phyloP scores from a whole-genome alignment of 1,139 yeast species.

The Taiozyma sp. region DNA sequence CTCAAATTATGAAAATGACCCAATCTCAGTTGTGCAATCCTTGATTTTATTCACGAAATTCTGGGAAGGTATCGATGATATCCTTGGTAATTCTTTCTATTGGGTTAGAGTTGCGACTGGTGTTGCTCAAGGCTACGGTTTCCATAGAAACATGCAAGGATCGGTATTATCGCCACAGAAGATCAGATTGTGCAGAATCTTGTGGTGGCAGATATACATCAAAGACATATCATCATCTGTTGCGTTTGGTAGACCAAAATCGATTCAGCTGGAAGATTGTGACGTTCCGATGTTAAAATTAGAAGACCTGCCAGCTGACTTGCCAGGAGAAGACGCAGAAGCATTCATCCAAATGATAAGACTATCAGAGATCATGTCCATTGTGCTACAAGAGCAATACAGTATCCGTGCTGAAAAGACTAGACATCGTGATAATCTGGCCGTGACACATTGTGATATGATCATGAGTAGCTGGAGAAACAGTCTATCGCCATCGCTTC shows the following conservation, averaged over 20 bases:
- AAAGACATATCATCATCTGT: slow-evolving; percentile 70
- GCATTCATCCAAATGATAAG: slow-evolving; percentile 59
- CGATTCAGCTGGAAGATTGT: slow-evolving; percentile 68
- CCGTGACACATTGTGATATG: slow-evolving; percentile 67
- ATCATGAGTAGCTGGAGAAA: slow-evolving; percentile 78
- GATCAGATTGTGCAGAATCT: slow-evolving; percentile 57
- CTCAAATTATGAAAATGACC: slow-evolving; percentile 67
- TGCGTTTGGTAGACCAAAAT: slow-evolving; percentile 71
- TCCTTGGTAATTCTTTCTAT: slow-evolving; percentile 66
- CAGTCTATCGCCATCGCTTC: slow-evolving; percentile 58
- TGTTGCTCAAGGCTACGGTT: slow-evolving; percentile 75
- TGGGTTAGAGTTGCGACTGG: slow-evolving; percentile 75
- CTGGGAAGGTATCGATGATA: slow-evolving; percentile 79
- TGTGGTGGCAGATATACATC: slow-evolving; percentile 79
- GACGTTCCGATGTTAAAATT: slow-evolving; percentile 69
- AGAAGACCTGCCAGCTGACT: slow-evolving; percentile 60
- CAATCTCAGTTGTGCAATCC: slow-evolving; percentile 60
- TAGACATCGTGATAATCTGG: slow-evolving; percentile 40
- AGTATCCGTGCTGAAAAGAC: slow-evolving; percentile 62
- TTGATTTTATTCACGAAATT: slow-evolving; percentile 61
- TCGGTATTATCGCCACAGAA: slow-evolving; percentile 35
- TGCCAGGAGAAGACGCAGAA: slow-evolving; percentile 38
- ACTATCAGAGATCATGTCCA: slow-evolving; percentile 69
- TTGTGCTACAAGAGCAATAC: slow-evolving; percentile 66
- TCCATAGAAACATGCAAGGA: slow-evolving; percentile 46